These are phyloP conservation scores for Fusarium proliferatum DNA, from an alignment of 2,329 filamentous ascomycete genomes.

Conservation along the genomic window DNA sequence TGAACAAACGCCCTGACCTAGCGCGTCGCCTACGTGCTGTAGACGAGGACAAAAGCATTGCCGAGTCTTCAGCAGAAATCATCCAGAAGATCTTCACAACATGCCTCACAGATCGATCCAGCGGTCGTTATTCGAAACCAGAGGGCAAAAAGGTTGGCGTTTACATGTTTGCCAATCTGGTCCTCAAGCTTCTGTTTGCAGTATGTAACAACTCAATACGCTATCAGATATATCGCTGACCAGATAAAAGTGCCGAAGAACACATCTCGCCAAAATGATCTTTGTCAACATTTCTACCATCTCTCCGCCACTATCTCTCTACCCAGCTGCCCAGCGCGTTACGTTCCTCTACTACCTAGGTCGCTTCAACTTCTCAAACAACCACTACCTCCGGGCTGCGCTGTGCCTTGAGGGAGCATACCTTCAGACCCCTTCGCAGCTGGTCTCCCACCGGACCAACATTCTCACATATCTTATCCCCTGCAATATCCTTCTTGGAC, in stretches of 20 bases:
- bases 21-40: slow-evolving; percentile 72
- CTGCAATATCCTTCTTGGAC: slow-evolving; percentile 84
- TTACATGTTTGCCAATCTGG: slow-evolving; percentile 92
- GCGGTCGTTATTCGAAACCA: slow-evolving; percentile 72
- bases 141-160: slow-evolving; percentile 89
- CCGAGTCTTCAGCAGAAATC: slow-evolving; percentile 88
- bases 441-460: slow-evolving; percentile 78
- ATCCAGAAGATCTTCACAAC: slow-evolving; percentile 92
- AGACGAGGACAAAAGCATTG: slow-evolving; percentile 78
- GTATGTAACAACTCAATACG: slow-evolving; percentile 54
- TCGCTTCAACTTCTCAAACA: slow-evolving; percentile 87
- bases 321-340: slow-evolving; percentile 86
- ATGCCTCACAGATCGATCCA: slow-evolving; percentile 83
- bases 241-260: slow-evolving; percentile 74
- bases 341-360: slow-evolving; percentile 96
- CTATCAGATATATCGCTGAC: slow-evolving; percentile 1
- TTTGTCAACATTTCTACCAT: slow-evolving; percentile 88
- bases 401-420: slow-evolving; percentile 83
- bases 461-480: slow-evolving; percentile 88
- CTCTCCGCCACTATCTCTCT: slow-evolving; percentile 82
- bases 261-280: slow-evolving; percentile 85
- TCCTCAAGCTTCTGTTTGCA: slow-evolving; percentile 87
- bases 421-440: slow-evolving; percentile 69
- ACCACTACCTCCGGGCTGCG: slow-evolving; percentile 82
- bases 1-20: slow-evolving; percentile 84